Conservation (phyloP, 1,284 basidiomycete genomes). For the Entoloma clypeatum region DNA sequence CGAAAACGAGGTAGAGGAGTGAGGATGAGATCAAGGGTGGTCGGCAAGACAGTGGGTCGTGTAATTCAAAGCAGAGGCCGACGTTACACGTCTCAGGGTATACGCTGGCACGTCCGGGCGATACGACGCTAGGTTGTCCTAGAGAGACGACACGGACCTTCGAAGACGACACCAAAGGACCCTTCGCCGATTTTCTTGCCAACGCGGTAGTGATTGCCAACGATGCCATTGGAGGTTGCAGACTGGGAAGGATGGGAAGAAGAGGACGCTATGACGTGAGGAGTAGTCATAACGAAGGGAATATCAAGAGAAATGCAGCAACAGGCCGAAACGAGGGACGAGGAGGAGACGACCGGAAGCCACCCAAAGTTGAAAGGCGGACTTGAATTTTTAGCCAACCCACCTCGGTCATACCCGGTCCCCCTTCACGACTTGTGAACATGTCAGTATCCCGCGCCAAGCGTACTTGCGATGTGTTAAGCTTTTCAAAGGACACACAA, state of each 20-base stretch:
- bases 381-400: conserved; percentile 22
- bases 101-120: conserved; percentile 1
- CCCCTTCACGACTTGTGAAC: no score
- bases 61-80: neutral
- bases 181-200: conserved; percentile 89
- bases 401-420: no score
- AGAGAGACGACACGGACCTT: conserved; percentile 45
- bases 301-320: conserved; percentile 9
- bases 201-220: conserved; percentile 73
- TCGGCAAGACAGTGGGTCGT: neutral
- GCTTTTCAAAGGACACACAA: no score
- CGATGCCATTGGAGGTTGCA: conserved; percentile 62
- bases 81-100: no score
- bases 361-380: no score
- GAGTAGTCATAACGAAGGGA: conserved; percentile 55
- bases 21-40: neutral
- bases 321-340: conserved; percentile 6
- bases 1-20: conserved; percentile 6
- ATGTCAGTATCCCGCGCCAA: no score
- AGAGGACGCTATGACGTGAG: conserved; percentile 74
- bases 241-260: conserved; percentile 58
- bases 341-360: conserved; percentile 5
- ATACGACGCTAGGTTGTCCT: neutral
- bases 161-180: conserved; percentile 80
- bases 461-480: no score